Conservation (phyloP, 2,329 filamentous ascomycete genomes). For the Monascus ruber region DNA sequence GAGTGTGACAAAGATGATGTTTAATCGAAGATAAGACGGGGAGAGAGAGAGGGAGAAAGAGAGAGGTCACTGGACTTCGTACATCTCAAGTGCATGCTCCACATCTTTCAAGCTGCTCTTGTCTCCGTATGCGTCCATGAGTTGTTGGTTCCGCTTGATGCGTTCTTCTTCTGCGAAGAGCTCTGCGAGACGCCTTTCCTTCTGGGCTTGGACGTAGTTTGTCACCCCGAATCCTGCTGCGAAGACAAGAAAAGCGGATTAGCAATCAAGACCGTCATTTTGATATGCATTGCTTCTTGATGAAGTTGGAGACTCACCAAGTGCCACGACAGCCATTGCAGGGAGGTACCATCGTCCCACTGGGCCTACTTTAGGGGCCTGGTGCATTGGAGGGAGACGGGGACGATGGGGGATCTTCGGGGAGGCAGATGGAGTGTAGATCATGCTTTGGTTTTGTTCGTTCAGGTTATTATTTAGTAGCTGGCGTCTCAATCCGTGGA, state of each 20-base stretch:
- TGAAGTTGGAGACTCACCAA: neutral
- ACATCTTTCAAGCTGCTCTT: conserved; percentile 33
- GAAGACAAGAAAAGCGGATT: neutral
- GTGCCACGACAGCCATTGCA: neutral
- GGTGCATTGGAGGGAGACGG: neutral
- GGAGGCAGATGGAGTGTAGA: neutral
- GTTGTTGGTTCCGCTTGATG: conserved; percentile 23
- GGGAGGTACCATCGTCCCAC: neutral
- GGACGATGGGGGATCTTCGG: neutral
- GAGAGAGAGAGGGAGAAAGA: neutral
- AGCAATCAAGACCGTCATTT: neutral
- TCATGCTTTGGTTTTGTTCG: neutral
- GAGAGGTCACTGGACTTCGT: conserved; percentile 25
- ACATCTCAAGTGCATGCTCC: conserved; percentile 34
- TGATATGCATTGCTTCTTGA: no score
- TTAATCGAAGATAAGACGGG: neutral
- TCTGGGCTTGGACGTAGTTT: neutral
- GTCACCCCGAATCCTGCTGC: neutral
- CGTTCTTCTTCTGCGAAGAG: conserved; percentile 16
- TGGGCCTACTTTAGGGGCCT: neutral
- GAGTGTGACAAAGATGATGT: neutral
- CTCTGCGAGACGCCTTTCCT: neutral
- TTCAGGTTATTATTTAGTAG: neutral
- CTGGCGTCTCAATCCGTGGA: no score
- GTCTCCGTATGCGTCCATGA: conserved; percentile 39